phyloP scores from a whole-genome alignment of 2,329 filamentous ascomycete species.

The Furcasterigmium furcatum region DNA sequence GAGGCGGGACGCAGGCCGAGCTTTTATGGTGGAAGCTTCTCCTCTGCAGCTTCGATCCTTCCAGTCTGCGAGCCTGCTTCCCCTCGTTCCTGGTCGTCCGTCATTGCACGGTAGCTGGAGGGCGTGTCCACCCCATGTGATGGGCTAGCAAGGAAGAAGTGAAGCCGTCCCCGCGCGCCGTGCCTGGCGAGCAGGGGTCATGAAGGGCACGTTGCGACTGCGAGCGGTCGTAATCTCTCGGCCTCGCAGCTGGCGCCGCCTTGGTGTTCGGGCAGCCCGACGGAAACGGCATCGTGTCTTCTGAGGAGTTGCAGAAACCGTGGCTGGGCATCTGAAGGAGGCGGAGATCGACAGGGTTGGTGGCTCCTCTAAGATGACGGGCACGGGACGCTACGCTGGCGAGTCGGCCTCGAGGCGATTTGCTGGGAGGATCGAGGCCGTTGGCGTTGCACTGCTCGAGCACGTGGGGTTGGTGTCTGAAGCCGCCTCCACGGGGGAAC shows the following conservation, averaged over 20 bases:
- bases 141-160: neutral
- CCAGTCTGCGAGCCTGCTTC: no score
- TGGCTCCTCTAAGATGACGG: no score
- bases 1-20: no score
- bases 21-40: no score
- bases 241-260: neutral
- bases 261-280: neutral
- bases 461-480: neutral
- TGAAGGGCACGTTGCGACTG: neutral
- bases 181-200: neutral
- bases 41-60: no score
- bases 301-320: constrained; percentile 11
- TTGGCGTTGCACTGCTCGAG: neutral
- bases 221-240: neutral
- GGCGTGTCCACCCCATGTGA: neutral
- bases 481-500: no score
- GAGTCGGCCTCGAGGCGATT: no score
- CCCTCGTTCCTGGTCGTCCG: no score
- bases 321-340: constrained; percentile 13
- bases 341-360: no score
- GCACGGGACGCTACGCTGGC: no score
- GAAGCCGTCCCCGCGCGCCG: neutral
- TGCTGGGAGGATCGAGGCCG: neutral
- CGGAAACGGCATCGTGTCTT: neutral
- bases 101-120: neutral